Evolutionary conservation across 192 early-diverging fungal genomes (phyloP), one percentile per base, ranked within the genome.

Genomic region (Umbelopsis vinacea): DNA sequence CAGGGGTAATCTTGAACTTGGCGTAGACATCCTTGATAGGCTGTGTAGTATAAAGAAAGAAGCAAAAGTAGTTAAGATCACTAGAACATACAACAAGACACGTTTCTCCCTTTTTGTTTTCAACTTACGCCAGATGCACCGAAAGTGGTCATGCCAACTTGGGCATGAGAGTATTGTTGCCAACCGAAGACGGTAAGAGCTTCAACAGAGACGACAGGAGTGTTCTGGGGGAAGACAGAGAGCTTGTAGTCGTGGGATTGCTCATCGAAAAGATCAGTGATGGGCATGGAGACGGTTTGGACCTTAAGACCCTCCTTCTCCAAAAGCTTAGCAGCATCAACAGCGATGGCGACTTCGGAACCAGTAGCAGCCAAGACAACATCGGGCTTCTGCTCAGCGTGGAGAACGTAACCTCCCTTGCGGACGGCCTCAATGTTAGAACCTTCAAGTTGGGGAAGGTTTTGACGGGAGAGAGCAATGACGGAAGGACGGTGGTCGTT

Each of bases 211-310:
- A 97, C 79, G 26, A 92, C 84, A 7, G 96, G 96, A 46, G 95
- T 78, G 24, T 92, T 92, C 38, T 87, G 80, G 11, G 89, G 83
- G 69, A 99, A 85, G 23, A 99, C 96, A 17, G 82, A 79, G 24
- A 90, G 83, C 79, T 91, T 88, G 89, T 99, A 99, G 53, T 89
- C 92, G 26, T 86, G 75, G 11, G 87, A 52, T 84, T 99, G 96
- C 55, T 90, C 91, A 48, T 93, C 91, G 71, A 97, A 98, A 69
- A 97, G 85, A 72, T 93, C 93, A 76, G 89, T 83, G 68, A 91
- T 97, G 24, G 97, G 97, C 89, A 97, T 90, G 46, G 97, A 99
- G 35, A 99, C 95, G 52, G 98, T 89, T 69, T 92, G 93, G 38
- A 92, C 88, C 29, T 81, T 81, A 74, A 90, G 79, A 0, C 82